phyloP scores from a whole-genome alignment of 768 basidiomycete species.

The Amanita brunnescens region DNA sequence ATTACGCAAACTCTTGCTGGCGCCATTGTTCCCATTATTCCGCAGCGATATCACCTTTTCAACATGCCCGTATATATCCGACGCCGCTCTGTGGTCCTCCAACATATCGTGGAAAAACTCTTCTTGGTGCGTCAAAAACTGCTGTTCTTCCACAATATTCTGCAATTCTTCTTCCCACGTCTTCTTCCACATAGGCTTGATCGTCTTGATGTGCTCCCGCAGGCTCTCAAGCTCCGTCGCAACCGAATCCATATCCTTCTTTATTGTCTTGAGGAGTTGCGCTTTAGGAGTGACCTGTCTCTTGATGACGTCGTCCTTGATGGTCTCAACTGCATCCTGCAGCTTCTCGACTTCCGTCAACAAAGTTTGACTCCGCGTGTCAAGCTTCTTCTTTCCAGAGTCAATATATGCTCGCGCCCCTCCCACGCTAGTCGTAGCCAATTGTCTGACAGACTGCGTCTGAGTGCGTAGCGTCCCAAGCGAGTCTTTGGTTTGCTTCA shows the following conservation, averaged over 20 bases:
- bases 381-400: slow-evolving; percentile 87
- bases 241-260: slow-evolving; percentile 60
- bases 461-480: slow-evolving; percentile 72
- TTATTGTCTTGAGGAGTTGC: slow-evolving; percentile 57
- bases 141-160: slow-evolving; percentile 96
- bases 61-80: slow-evolving; percentile 83
- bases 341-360: slow-evolving; percentile 91
- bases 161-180: slow-evolving; percentile 96
- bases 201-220: slow-evolving; percentile 75
- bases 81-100: slow-evolving; percentile 88
- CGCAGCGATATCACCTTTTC: slow-evolving; percentile 79
- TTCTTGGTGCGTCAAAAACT: slow-evolving; percentile 87
- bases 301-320: slow-evolving; percentile 89
- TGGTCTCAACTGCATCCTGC: slow-evolving; percentile 80
- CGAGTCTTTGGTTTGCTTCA: slow-evolving; percentile 84
- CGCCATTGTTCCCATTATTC: slow-evolving; percentile 34
- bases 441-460: slow-evolving; percentile 80
- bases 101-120: slow-evolving; percentile 82
- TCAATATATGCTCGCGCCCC: slow-evolving; percentile 86
- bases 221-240: slow-evolving; percentile 67
- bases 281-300: slow-evolving; percentile 80
- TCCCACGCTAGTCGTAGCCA: slow-evolving; percentile 74
- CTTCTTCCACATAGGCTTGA: slow-evolving; percentile 97
- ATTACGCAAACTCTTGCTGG: slow-evolving; percentile 20
- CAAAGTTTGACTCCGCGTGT: slow-evolving; percentile 79